Conservation (phyloP, 179 eudicot genomes). For the Heliamphora ciliata region DNA sequence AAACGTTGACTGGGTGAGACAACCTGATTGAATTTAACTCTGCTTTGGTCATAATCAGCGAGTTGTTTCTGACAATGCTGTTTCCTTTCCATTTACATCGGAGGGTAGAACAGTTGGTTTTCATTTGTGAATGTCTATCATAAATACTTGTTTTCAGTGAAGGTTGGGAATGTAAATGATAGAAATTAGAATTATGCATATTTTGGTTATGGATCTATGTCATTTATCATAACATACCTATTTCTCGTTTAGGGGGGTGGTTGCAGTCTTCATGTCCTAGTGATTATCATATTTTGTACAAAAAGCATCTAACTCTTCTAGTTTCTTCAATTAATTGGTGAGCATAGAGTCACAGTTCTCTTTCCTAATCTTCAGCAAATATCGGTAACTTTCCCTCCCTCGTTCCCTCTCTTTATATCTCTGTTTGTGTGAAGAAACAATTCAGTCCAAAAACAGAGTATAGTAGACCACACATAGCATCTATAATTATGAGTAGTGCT, state of each 20-base stretch:
- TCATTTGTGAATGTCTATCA: constrained; percentile 1
- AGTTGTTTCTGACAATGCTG: not conserved
- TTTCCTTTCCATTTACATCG: not conserved
- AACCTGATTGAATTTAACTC: not conserved
- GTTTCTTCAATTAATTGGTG: not conserved
- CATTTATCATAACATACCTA: not conserved
- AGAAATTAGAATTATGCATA: not conserved
- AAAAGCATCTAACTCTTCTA: not conserved
- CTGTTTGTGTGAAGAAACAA: too few relatives aligned
- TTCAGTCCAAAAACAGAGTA: too few relatives aligned
- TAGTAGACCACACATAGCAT: too few relatives aligned
- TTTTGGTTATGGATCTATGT: not conserved
- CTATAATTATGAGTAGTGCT: too few relatives aligned
- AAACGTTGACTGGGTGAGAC: not conserved
- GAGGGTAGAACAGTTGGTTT: not conserved
- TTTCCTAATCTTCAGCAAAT: too few relatives aligned
- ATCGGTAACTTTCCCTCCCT: not conserved
- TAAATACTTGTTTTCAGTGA: not conserved
- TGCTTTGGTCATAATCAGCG: not conserved
- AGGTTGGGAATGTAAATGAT: not conserved
- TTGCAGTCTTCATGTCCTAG: not conserved
- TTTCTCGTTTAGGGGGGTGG: not conserved
- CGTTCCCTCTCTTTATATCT: too few relatives aligned
- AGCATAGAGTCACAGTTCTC: not conserved
- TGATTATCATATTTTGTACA: too few relatives aligned